Evolutionary conservation across 208 protist species (phyloP), one percentile per base, ranked within the genome.

Genomic region (Trypanosoma grayi): DNA sequence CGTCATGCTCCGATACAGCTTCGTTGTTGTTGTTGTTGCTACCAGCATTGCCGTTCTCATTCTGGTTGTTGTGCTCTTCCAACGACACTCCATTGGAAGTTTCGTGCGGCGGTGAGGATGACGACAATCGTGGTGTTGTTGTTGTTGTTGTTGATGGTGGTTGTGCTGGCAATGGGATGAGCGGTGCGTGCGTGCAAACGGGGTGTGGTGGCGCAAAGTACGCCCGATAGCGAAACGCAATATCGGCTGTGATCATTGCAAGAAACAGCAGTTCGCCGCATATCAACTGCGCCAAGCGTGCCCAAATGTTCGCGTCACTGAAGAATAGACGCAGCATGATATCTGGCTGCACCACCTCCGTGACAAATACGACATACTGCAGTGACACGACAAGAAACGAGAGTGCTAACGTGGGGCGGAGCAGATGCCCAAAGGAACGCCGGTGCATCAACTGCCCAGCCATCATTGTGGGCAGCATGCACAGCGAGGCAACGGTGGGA

Each of bases 381-480:
- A 34, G 6, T 30, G 16, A 13, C 14, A 66, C 39, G 28, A 66
- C 11, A 4, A 52, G 13, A 51, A 53, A 51, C 20, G 40, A 59
- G 1, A 72, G 31, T 8, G 44, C 2, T 10, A 72, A 20, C 20
- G 54, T 54, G n/a, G 13, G 51, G 10, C 52, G 57, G 0, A 72
- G n/a, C 6, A 72, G 30, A 47, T 1, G 8, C 3, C 18, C 16
- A 46, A 72, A 70, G 4, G 18, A 37, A 2, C 43, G 24, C 16
- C 20, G 45, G 0, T 18, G 56, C 58, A 65, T 2, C 27, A 72
- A 25, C 36, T 65, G 66, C 11, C 66, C 66, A 51, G 31, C 13
- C 56, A 72, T 65, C 47, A 72, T 51, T 16, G 30, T 47, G 7
- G 66, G 66, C n/a, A 72, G 33, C 25, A 72, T 22, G 33, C 48